Evolutionary conservation across 495 filamentous ascomycete species (phyloP), one percentile per base, ranked within the genome.

Genomic region (Xylaria palmicola): DNA sequence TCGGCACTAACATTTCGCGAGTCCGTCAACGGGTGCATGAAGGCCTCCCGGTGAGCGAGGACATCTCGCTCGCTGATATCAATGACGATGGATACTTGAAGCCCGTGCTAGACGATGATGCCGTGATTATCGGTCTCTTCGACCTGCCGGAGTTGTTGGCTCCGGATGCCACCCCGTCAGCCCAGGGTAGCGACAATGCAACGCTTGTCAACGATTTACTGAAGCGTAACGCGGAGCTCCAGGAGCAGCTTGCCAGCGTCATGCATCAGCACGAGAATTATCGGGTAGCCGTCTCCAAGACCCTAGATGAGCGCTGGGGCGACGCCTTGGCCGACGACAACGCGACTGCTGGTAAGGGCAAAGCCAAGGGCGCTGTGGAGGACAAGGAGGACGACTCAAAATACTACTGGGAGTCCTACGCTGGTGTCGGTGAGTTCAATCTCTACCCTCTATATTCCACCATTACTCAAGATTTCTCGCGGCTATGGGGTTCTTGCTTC

Each of bases 61-160:
- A 86, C 30, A 84, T 86, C 45, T 80, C 82, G 9, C 79, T 75
- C 59, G 73, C 74, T 13, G 75, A 83, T 32, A 87, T 95, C 64
- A 78, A 86, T 29, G 86, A 90, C 56, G 92, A 98, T 56, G 74
- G 79, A 53, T 94, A 87, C 66, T 73, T 97, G 52, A 87, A 89
- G 74, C 93, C 93, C 1, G 86, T 90, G 9, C 73, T 98, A n/a
- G 90, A 95, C 65, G 91, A 96, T 66, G 93, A 98, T 62, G 88
- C 92, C 13, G 77, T 97, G 39, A 79, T 98, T 32, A 89, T 93
- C 62, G 88, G 83, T 49, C 76, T 97, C 51, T 92, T 94, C 62
- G 93, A 96, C 40, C 74, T 94, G 43, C 76, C 81, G 9, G 77
- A 77, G 37, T 27, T 71, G 20, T n/a, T 49, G 6, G 55, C 51